Base-by-base conservation (phyloP, 2,329 filamentous ascomycete genomes). In the Fusarium ramigenum region DNA sequence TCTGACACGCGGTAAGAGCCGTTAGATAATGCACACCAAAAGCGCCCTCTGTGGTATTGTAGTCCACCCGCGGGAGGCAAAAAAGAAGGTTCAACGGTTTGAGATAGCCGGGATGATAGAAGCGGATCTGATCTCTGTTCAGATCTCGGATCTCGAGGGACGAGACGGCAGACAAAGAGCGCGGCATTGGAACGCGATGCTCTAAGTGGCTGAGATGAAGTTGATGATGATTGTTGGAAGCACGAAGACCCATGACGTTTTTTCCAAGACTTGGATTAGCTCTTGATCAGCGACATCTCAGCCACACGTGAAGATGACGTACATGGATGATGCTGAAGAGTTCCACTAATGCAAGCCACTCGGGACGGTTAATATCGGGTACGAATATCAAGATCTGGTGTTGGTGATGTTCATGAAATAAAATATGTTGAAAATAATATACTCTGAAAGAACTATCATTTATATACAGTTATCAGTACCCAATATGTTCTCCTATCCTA, bases 21-120 rank as follows among this genome's bases (percentile, higher is more conserved):
- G 73, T 74, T 1, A 58, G 40, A 39, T 62, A 65, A 12, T 75
- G 73, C 7, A 75, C 70, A 1, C 73, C 73, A 39, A 61, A 65
- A 7, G 42, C 42, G 3, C 58, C 62, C 32, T 57, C 30, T 2
- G 46, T 18, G 0, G 50, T 52, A 7, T 52, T 68, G 16, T 63
- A 69, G n/a, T 75, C 73, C 6, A 75, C 73, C 4, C 73, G 73
- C 6, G 73, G 73, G 19, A 75, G 18, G 19, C 73, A 69, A 36
- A 75, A 69, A 28, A 75, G 47, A 10, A 75, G 25, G 23, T 74
- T 75, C 9, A 74, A 54, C 3, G 73, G 73, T 19, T 66, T 75
- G 1, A 61, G 28, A 8, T 75, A 75, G 15, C 73, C 73, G 2
- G 73, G 73, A 14, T 75, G 73, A 15, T 72, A 75, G 46, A 75